These are phyloP conservation scores for Cyberlindnera euphorbiiphila DNA, from an alignment of 805 yeast species.

Conservation along the genomic window DNA sequence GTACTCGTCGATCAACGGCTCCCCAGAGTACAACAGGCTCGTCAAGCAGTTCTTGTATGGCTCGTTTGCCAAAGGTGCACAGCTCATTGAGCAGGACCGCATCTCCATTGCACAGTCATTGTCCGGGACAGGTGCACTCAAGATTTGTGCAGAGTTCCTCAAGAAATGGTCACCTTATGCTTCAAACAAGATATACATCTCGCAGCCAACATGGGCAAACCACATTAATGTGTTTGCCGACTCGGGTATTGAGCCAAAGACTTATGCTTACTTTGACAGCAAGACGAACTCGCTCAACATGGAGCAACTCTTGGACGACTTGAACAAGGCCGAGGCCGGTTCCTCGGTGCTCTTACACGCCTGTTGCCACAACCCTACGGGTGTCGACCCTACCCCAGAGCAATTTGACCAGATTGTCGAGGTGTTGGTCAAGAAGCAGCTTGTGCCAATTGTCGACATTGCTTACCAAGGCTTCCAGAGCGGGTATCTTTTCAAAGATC, in stretches of 20 bases:
- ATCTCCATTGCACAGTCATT: slow-evolving; percentile 84
- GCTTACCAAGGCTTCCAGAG: slow-evolving; percentile 96
- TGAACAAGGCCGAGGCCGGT: slow-evolving; percentile 51
- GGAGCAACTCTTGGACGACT: slow-evolving; percentile 57
- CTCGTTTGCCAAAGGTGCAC: slow-evolving; percentile 53
- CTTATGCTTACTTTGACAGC: slow-evolving; percentile 70
- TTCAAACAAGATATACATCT: slow-evolving; percentile 51
- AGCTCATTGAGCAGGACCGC: slow-evolving; percentile 52
- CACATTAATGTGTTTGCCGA: slow-evolving; percentile 76
- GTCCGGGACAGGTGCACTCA: slow-evolving; percentile 93
- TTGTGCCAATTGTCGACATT: slow-evolving; percentile 84
- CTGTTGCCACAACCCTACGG: slow-evolving; percentile 97
- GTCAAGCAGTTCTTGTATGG: slow-evolving; percentile 74
- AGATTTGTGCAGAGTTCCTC: slow-evolving; percentile 79
- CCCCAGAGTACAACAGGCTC: slow-evolving; percentile 57
- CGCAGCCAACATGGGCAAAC: slow-evolving; percentile 94
- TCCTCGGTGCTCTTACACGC: slow-evolving; percentile 80
- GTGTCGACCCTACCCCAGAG: slow-evolving; percentile 79
- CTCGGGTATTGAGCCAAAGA: slow-evolving; percentile 60
- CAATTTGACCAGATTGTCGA: slow-evolving; percentile 79
- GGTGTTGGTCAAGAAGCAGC: slow-evolving; percentile 50
- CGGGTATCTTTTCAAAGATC: slow-evolving; percentile 76
- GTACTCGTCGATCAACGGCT: slow-evolving; percentile 83
- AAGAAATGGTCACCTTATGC: slow-evolving; percentile 47
- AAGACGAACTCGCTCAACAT: slow-evolving; percentile 59